Conservation (phyloP, 352 stramenopile genomes). For the Phytophthora ramorum region DNA sequence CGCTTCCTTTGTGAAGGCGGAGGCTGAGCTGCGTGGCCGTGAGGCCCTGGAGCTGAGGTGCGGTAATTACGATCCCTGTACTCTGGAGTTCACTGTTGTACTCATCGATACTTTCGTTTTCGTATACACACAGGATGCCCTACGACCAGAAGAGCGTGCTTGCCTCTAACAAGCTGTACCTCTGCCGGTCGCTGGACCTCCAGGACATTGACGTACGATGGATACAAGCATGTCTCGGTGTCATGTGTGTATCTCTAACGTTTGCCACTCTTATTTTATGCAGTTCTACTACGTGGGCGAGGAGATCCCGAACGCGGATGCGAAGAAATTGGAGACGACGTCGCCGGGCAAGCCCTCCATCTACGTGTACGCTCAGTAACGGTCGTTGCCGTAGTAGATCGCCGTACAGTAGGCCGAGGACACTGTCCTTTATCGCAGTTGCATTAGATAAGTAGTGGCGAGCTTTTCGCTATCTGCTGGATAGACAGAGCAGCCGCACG, state of each 20-base stretch:
- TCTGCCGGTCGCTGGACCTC: slow-evolving; percentile 90
- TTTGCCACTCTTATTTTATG: slow-evolving; percentile 2
- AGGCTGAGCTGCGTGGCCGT: slow-evolving; percentile 91
- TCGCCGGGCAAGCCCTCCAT: slow-evolving; percentile 87
- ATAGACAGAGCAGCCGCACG: slow-evolving; percentile 17
- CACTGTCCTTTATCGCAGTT: slow-evolving; percentile 15
- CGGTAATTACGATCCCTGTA: slow-evolving; percentile 12
- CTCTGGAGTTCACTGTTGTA: slow-evolving; percentile 4
- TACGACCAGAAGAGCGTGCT: slow-evolving; percentile 97
- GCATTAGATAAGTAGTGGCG: slow-evolving; percentile 26
- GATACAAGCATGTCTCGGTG: slow-evolving; percentile 3
- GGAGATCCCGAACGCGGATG: slow-evolving; percentile 72
- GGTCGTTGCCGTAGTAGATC: slow-evolving; percentile 12
- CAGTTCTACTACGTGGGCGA: slow-evolving; percentile 85
- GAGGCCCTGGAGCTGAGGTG: slow-evolving; percentile 94
- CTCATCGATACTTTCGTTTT: slow-evolving; percentile 19
- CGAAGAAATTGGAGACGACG: slow-evolving; percentile 86
- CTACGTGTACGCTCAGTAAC: slow-evolving; percentile 70
- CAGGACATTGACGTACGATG: slow-evolving; percentile 71
- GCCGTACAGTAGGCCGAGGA: background rate
- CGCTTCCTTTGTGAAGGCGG: slow-evolving; percentile 94
- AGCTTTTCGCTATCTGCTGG: slow-evolving; percentile 20
- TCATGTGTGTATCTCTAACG: slow-evolving; percentile 5
- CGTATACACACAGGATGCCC: slow-evolving; percentile 78
- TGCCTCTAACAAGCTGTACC: slow-evolving; percentile 92